Evolutionary conservation across 2,329 filamentous ascomycete genomes (phyloP), one percentile per base, ranked within the genome.

Genomic region (Lachnellula hyalina): DNA sequence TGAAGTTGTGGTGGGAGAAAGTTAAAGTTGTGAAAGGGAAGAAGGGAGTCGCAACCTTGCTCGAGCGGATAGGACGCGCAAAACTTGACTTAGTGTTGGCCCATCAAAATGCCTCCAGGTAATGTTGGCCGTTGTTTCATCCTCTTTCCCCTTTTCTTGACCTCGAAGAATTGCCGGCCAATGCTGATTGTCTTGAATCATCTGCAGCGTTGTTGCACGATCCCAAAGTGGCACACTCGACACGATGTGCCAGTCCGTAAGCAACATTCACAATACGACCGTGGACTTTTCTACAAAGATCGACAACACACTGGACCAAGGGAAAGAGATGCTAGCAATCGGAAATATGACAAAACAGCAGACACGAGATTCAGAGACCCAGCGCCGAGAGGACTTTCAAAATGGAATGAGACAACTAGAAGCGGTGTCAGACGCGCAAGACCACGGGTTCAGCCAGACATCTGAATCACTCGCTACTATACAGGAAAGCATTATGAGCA

Each of bases 131-230:
- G 5, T 4, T 6, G 6, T 21, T 23, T 44, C 4, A 9, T 11
- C 4, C 2, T 23, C 14, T n/a, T 40, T 40, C 7, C 14, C 9
- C 9, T 40, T 8, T 15, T 17, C 14, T 17, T 40, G 14, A 15
- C 15, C 2, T 17, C 15, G 15, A 5, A 2, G 2, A 6, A 19
- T 5, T 15, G 2, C 1, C 2, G 19, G 9, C 2, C 2, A 1
- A 21, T 44, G 41, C 41, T 44, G 11, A 44, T 19, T 12, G 19
- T 21, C 4, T 4, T 23, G 41, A 23, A 23, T 6, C 19, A 21
- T 23, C n/a, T 5, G 15, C 19, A 44, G 41, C 11, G 14, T 44
- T 6, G 19, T 19, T 21, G 11, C 19, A 2, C 41, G 25, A 44
- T 44, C 41, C 4, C 41, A 44, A 44, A 44, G 41, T 21, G 41